Evolutionary conservation across 495 filamentous ascomycete genomes (phyloP).

Genomic region (Rostrohypoxylon terebratum): DNA sequence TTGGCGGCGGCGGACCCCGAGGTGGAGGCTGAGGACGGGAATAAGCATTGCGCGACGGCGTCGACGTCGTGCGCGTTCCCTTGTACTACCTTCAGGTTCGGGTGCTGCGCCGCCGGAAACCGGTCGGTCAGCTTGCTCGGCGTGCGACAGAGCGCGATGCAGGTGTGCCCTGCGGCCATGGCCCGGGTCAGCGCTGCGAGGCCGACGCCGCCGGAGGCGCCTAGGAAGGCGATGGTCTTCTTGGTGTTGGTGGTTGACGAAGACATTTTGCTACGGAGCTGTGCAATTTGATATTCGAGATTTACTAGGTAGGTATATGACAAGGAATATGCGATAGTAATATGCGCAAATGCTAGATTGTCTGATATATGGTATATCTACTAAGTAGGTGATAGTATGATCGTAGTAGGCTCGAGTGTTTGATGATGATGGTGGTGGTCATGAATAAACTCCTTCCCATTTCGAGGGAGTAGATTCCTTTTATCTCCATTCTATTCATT

Average conservation of each 20-base stretch:
- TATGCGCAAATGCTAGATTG: background rate
- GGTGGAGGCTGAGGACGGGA: background rate
- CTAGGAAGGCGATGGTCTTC: conserved; percentile 66
- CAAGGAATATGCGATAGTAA: background rate
- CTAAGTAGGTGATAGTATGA: background rate
- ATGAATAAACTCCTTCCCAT: background rate
- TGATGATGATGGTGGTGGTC: background rate
- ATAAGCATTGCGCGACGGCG: conserved; percentile 55
- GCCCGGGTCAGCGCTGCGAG: conserved; percentile 60
- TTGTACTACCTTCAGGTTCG: conserved; percentile 61
- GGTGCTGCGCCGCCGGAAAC: conserved; percentile 49
- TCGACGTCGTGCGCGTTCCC: conserved; percentile 64
- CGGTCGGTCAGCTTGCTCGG: conserved; percentile 69
- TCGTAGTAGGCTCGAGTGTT: background rate
- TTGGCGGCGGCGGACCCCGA: background rate
- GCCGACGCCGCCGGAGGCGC: conserved; percentile 66
- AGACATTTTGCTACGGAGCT: conserved; percentile 10
- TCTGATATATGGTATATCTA: background rate
- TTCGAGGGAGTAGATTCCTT: background rate
- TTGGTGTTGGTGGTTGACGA: conserved; percentile 12
- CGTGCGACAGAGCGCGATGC: conserved; percentile 68
- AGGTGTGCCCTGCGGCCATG: conserved; percentile 64
- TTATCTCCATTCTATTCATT: background rate
- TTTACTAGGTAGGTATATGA: background rate
- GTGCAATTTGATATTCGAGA: background rate